Percentiles rank a stretch among this genome's conserved stretches.
phyloP scores from a whole-genome alignment of 1,284 basidiomycete genomes.

The Naganishia liquefaciens region DNA sequence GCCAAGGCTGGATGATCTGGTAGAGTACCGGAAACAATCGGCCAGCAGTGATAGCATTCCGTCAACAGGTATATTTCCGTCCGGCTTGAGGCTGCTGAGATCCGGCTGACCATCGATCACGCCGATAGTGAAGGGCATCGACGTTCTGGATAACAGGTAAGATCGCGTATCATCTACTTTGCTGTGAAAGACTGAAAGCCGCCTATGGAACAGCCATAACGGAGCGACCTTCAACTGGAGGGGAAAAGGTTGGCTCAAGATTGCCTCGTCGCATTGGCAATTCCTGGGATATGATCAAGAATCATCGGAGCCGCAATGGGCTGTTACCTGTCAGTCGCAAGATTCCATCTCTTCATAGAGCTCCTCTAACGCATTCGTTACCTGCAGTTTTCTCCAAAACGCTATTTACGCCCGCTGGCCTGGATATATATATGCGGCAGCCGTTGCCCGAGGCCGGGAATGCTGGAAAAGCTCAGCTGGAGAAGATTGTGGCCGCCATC shows the following conservation, averaged over 20 bases:
- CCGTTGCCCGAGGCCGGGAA: constrained; percentile 2
- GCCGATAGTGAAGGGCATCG: constrained; percentile 51
- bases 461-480: constrained; percentile 13
- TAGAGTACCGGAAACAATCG: constrained; percentile 51
- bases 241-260: constrained; percentile 56
- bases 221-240: constrained; percentile 58
- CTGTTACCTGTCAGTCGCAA: constrained; percentile 54
- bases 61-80: constrained; percentile 40
- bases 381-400: constrained; percentile 57
- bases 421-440: constrained; percentile 57
- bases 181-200: background rate
- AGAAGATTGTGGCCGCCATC: constrained; percentile 2
- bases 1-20: constrained; percentile 54
- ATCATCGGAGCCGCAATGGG: constrained; percentile 52
- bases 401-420: constrained; percentile 59
- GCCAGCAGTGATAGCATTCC: constrained; percentile 42
- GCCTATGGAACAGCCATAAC: constrained; percentile 37
- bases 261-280: constrained; percentile 59
- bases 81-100: background rate
- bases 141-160: constrained; percentile 43
- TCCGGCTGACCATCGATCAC: background rate
- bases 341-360: background rate
- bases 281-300: constrained; percentile 55
- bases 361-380: background rate
- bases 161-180: constrained; percentile 28